Base-by-base conservation (phyloP, 1,284 basidiomycete species). In the Leccinum colubrinum region DNA sequence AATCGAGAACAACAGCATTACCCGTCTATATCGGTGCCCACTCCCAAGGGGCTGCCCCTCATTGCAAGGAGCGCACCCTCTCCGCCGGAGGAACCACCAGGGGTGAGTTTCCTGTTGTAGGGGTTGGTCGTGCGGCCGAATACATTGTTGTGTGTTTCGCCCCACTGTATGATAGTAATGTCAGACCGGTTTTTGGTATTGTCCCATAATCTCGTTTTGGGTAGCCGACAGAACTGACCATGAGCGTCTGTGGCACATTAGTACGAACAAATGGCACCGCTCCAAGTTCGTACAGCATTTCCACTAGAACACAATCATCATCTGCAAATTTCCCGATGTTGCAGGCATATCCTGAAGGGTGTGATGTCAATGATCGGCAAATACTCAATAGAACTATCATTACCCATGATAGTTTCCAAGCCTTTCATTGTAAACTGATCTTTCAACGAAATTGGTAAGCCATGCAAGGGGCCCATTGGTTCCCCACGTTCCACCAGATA, bases 41-140 rank as follows among this genome's bases (percentile, higher is more conserved):
- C 82, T 22, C 90, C 90, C 22, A 91, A 71, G 0, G 83, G 80
- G 53, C 83, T 85, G 3, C 87, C 87, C 62, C 75, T 83, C 64
- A 84, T 71, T 15, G 82, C 81, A 48, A 90, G 77, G 51, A 90
- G 74, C 1, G 87, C 86, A 33, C 86, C 84, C 74, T 91, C 89
- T 43, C 87, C 87, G 2, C 88, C 88, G 1, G 83, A 85, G 2
- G 84, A 86, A 3, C 87, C 88, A 12, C 87, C 87, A 1, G 78
- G 73, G 2, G 84, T 85, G 25, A 84, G 75, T 39, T 69, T 72
- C 11, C 83, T 78, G 68, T 90, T 88, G 69, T 75, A 78, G 0
- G 87, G 86, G 67, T 91, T 92, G 37, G 79, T 67, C 0, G 91
- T 94, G 48, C 88, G 80, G 3, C 90, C 91, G 67, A 89, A 93